Base-by-base conservation (phyloP, 2,329 filamentous ascomycete genomes). In the Colletotrichum agaves region DNA sequence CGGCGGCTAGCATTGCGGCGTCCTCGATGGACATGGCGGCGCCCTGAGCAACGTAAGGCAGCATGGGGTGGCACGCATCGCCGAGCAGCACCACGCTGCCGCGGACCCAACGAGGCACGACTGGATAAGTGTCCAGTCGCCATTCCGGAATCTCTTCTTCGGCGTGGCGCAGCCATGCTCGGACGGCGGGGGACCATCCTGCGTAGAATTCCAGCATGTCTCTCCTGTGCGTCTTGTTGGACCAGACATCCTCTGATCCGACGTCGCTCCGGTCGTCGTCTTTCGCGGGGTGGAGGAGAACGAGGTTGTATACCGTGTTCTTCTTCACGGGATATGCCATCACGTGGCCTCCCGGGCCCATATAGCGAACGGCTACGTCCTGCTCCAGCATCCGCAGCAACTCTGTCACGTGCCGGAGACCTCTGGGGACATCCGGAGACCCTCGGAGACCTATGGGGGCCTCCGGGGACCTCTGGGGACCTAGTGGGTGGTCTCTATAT, bases 1-100 rank as follows among this genome's bases (percentile, higher is more conserved):
- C 73, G 37, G 72, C 50, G 4, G 84, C 86, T 15, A 91, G 75
- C 1, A 87, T 85, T 2, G 85, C 88, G 1, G 86, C 89, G 72
- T 91, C 89, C 75, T 92, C 89, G 49, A 90, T 88, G 4, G 89
- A 88, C 80, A 90, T 89, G 10, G 89, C 88, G 6, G 89, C 89
- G 33, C 90, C 90, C 77, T 91, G 88, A 41, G 85, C 87, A 4
- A 91, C 81, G 73, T 91, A 89, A 0, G 89, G 89, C 52, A 91
- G 84, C n/a, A 88, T 91, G 1, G 89, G 88, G 73, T 91, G 89
- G 74, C 88, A 90, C 2, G 88, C 85, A 72, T 91, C 89, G 43
- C 89, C 89, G 5, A 90, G 75, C 13, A 91, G 80, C 2, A 83
- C 85, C 2, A 86, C 85, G 46, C 78, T 79, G 11, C 83, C 83